Evolutionary conservation across 805 yeast genomes (phyloP), one percentile per base, ranked within the genome.

Genomic region (Candida endomychidarum): DNA sequence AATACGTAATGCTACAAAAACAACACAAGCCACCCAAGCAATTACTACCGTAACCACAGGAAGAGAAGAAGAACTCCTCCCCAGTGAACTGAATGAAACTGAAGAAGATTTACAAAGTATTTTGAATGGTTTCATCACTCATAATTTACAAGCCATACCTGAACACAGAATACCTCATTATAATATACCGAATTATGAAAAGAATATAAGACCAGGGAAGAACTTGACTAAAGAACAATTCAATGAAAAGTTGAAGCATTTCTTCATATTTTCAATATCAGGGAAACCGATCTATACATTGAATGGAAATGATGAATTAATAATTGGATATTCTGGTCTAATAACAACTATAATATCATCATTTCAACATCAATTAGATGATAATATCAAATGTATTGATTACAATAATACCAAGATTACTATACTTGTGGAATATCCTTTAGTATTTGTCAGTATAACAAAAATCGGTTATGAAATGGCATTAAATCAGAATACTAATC

Each of bases 281-380:
- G 96, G 96, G 0, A 89, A 89, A 56, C 95, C 95, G 2, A 82
- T 89, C 5, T 89, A 83, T 59, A 78, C 95, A 2, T 68, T 82
- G 71, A 78, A 81, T 55, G 95, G 93, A 2, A 65, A 78, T 2
- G 90, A 86, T 38, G 81, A 79, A 25, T 60, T 79, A 11, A 68
- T 83, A 2, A 63, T 85, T 31, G 83, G 87, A 0, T 83, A 83
- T 51, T 78, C 83, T 66, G 96, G 95, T 0, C 68, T 89, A 2
- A 74, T 89, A 2, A 90, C 89, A 48, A 86, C 96, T 0, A 76
- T 89, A 5, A 74, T 87, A 7, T 77, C 83, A 8, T 81, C 81
- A 37, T 89, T 85, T 55, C 76, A 79, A 49, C 73, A 69, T 34
- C 63, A 61, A 24, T 40, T 55, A 31, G 45, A 54, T 7, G 63